Base-by-base conservation (phyloP, 2,329 filamentous ascomycete species). In the Fusarium brachygibbosum region DNA sequence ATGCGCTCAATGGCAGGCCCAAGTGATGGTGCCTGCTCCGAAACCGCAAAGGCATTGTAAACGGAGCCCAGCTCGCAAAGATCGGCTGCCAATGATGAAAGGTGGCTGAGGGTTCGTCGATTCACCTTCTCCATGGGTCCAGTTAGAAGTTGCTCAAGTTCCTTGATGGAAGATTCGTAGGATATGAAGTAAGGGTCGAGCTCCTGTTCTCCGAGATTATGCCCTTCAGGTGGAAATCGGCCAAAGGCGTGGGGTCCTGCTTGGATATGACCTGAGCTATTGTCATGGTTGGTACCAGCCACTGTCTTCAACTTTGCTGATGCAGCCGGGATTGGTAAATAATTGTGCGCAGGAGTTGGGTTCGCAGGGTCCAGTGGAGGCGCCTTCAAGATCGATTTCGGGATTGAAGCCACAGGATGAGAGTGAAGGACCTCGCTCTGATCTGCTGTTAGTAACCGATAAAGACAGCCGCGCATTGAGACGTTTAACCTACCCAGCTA, bases 91-190 rank as follows among this genome's bases (percentile, higher is more conserved):
- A 98, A 84, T 7, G 91, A 90, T 16, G 93, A 93, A 12, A 98
- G 81, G 75, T 99, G 96, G 64, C 90, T 93, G 9, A 99, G 83
- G 8, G 94, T 94, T 35, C 96, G 88, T 32, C 95, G 89, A 75
- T 98, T 99, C 66, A 98, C 94, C 79, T 97, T 98, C 78, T 99
- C 97, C 84, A 99, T 97, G 8, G 93, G 94, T 0, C 96, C 96
- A 74, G 92, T 94, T 5, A 99, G 85, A 6, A 98, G 86, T 17
- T 91, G 84, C 78, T 99, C 97, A 3, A 98, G 85, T 70, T 98
- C 95, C 76, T 96, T 94, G 12, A 94, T 97, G 2, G 94, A 95
- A 5, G 91, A 86, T 78, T 99, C 97, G 71, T 97, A 99, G 37
- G 93, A 91, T 62, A 95, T 90, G 80, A 99, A 99, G 79, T 98